A percentile compares a stretch with the other conserved stretches of the same genome.
These are phyloP conservation scores for Trypanosoma congolense DNA, from an alignment of 208 protist species.

Conservation along the genomic window DNA sequence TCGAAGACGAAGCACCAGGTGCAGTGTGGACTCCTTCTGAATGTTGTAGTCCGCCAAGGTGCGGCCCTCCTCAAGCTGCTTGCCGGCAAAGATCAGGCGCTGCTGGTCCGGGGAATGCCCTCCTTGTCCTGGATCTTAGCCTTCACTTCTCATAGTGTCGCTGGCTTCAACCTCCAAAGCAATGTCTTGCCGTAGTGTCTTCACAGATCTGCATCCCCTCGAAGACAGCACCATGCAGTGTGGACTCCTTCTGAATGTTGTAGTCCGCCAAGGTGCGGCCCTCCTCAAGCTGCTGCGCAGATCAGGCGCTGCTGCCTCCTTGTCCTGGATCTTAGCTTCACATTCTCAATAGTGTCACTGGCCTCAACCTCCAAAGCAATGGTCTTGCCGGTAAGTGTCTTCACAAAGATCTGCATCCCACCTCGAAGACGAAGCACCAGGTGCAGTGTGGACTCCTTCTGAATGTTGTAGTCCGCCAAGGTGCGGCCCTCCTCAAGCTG, in stretches of 20 bases:
- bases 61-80: constrained; percentile 96
- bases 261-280: neutral
- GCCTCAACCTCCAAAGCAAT: constrained; percentile 85
- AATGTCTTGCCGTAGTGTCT: constrained; percentile 92
- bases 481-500: constrained; percentile 98
- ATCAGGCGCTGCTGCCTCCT: neutral
- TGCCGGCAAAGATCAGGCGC: too few relatives aligned
- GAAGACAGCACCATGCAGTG: too few relatives aligned
- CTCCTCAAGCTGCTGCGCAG: neutral
- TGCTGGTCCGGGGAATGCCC: constrained; percentile 93
- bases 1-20: constrained; percentile 96
- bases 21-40: constrained; percentile 99
- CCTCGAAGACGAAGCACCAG: constrained; percentile 94
- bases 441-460: constrained; percentile 99
- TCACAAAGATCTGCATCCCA: constrained; percentile 94
- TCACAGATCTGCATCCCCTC: too few relatives aligned
- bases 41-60: constrained; percentile 99
- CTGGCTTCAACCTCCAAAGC: too few relatives aligned
- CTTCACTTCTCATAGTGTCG: constrained; percentile 94
- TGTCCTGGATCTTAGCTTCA: neutral
- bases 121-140: constrained; percentile 99
- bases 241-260: constrained; percentile 1
- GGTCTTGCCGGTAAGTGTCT: constrained; percentile 97
- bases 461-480: constrained; percentile 99
- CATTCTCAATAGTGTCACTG: neutral